These are phyloP conservation scores for Piper longum DNA, from an alignment of 164 flowering plant species.

Conservation along the genomic window DNA sequence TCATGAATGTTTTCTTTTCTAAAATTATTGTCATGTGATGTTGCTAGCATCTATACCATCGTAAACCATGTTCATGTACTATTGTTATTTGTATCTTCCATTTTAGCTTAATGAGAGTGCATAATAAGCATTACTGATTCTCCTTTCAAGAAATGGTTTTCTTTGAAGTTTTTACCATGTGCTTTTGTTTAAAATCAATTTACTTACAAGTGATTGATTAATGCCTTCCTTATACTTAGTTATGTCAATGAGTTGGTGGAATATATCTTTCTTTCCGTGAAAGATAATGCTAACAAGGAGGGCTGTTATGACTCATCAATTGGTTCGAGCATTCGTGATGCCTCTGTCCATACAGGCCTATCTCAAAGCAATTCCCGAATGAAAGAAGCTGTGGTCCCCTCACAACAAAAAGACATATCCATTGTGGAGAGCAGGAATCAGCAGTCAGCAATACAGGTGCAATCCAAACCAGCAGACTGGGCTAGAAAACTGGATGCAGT, in stretches of 20 bases:
- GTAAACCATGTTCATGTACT: too few species aligned
- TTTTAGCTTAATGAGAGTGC: too few species aligned
- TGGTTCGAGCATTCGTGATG: slow-evolving; percentile 13
- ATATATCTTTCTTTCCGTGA: slow-evolving; percentile 31
- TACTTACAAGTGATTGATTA: neutral
- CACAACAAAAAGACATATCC: slow-evolving; percentile 16
- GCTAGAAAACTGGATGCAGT: slow-evolving; percentile 69
- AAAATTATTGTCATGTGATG: too few species aligned
- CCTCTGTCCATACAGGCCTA: slow-evolving; percentile 9
- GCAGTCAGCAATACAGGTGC: slow-evolving; percentile 17
- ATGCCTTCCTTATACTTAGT: slow-evolving; percentile 28
- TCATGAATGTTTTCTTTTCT: too few species aligned
- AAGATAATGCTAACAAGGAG: slow-evolving; percentile 20
- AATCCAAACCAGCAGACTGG: slow-evolving; percentile 61
- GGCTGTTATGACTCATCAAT: slow-evolving; percentile 17
- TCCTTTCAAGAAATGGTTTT: too few species aligned
- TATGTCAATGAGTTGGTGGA: slow-evolving; percentile 82
- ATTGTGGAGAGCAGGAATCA: slow-evolving; percentile 15
- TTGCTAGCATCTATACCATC: too few species aligned
- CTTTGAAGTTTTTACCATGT: too few species aligned
- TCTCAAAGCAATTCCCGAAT: slow-evolving; percentile 12
- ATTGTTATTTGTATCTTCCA: too few species aligned
- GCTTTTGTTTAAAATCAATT: neutral
- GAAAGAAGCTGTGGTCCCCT: slow-evolving; percentile 12
- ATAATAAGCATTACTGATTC: too few species aligned